Percentiles rank a stretch among this genome's conserved stretches.
These are phyloP conservation scores for Lenwebbia sp. DNA, from an alignment of 345 rosid genomes.

Conservation along the genomic window DNA sequence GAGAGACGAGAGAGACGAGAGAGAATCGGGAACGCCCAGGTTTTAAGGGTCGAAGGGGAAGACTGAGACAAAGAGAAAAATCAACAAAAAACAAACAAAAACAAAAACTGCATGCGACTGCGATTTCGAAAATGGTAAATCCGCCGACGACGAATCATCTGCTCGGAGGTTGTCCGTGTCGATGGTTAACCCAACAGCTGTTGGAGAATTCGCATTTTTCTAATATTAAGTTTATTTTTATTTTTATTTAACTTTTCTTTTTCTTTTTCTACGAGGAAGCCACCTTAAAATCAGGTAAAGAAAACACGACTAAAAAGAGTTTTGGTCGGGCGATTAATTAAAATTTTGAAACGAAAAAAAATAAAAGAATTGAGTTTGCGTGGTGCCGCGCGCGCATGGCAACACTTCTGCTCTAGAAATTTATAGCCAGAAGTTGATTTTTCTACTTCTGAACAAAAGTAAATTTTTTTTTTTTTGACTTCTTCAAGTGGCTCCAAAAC, in stretches of 20 bases:
- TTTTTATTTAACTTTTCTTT: not conserved
- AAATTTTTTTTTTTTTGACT: no score
- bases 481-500: no score
- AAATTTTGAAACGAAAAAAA: not conserved
- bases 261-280: not conserved
- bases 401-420: no score
- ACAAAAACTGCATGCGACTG: not conserved
- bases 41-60: not conserved
- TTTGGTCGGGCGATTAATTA: not conserved
- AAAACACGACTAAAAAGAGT: not conserved
- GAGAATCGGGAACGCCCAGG: not conserved
- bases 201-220: not conserved
- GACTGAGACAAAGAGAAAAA: not conserved
- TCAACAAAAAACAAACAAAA: no score
- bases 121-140: not conserved
- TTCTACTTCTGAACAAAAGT: no score
- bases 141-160: not conserved
- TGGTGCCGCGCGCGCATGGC: no score
- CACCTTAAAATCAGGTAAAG: not conserved
- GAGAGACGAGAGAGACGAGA: not conserved
- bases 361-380: no score
- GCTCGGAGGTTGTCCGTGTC: not conserved
- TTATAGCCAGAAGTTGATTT: no score
- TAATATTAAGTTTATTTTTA: not conserved
- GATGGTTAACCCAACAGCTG: not conserved